Evolutionary conservation across 768 basidiomycete genomes (phyloP).

Genomic region (Suillus fuscotomentosus): DNA sequence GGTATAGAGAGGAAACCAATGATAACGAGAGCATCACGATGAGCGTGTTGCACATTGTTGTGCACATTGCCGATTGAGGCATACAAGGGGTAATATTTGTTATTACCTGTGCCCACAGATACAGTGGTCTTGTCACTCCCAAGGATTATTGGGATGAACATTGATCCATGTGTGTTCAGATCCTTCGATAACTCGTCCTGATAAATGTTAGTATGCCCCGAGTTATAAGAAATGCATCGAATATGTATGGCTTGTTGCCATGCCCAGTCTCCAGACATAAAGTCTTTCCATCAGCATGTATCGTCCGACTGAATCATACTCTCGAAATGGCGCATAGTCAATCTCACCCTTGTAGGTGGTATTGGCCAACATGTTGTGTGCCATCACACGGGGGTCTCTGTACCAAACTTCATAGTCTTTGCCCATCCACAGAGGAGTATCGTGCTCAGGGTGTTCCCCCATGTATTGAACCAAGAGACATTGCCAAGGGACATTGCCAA

Average conservation of each 20-base stretch:
- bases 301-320: too few species aligned
- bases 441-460: constrained; percentile 12
- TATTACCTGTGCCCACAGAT: constrained; percentile 13
- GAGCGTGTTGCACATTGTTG: constrained; percentile 9
- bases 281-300: too few species aligned
- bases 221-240: too few species aligned
- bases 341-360: too few species aligned
- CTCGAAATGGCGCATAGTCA: too few species aligned
- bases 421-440: constrained; percentile 19
- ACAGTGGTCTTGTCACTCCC: constrained; percentile 14
- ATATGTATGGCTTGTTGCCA: not conserved
- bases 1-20: constrained; percentile 31
- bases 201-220: too few species aligned
- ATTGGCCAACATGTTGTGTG: too few species aligned
- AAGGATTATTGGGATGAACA: constrained; percentile 10
- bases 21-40: constrained; percentile 12
- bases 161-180: constrained; percentile 10
- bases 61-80: constrained; percentile 12
- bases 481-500: constrained; percentile 31
- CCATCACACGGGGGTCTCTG: too few species aligned
- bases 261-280: too few species aligned
- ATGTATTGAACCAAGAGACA: constrained; percentile 18
- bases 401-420: too few species aligned
- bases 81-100: constrained; percentile 13
- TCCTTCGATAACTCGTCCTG: too few species aligned